Base-by-base conservation (phyloP, 2,329 filamentous ascomycete genomes). In the Aureobasidium musti region DNA sequence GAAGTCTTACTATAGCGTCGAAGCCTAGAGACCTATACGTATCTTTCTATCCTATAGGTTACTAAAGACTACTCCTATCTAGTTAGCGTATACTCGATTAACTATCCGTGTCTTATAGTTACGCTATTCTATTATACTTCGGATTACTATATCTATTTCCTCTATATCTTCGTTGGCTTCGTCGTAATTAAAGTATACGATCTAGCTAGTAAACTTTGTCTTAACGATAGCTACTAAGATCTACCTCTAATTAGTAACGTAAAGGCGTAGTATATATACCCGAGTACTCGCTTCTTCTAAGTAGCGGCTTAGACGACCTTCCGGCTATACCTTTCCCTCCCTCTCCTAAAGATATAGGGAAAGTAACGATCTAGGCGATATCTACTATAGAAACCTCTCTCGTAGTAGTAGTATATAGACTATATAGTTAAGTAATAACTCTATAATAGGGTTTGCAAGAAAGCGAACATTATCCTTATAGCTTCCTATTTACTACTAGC, bases 31-130 rank as follows among this genome's bases (percentile, higher is more conserved):
- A 30, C 47, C 47, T 30, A 50, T 50, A 19, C 10, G 23, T 50
- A 50, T 26, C 47, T 50, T 50, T 30, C 47, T 11, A 11, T 50
- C 47, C 47, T 50, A 50, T 30, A 50, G 47, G 47, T 50, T 50
- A 19, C 47, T 50, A 50, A 50, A 50, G 1, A 50, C 26, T 50
- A 11, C 47, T 17, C 47, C 47, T 50, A 30, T 50, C 23, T 50
- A 30, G 26, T 50, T 30, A 19, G 47, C 47, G 47, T 50, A 50
- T 50, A 19, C 47, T 7, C 11, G 23, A 26, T 50, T 50, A 30
- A 50, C 47, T 50, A 19, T 50, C 47, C 47, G 30, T 50, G 30
- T 49, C 45, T 49, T 49, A 49, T 49, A 28, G 45, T 49, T 49
- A 2, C 45, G 45, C 45, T 49, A 28, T 28, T 49, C 45, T 26